Conservation (phyloP, 371 early-diverging fungal species). For the Thermomucor indicae-seudaticae region DNA sequence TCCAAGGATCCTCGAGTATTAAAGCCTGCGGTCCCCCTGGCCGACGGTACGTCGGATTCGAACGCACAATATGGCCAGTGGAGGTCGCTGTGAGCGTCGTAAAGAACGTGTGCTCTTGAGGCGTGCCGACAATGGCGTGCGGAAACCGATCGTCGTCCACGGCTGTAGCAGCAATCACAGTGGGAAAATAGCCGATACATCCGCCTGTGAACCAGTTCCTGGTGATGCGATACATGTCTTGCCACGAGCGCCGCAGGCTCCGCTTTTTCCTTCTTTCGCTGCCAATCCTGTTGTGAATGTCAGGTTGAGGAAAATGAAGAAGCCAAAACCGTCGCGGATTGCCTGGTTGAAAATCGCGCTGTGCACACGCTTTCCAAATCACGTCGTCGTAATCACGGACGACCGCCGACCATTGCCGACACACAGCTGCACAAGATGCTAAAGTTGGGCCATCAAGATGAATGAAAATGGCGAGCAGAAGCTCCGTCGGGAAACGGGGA, state of each 20-base stretch:
- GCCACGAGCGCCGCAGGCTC: conserved; percentile 27
- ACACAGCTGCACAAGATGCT: conserved; percentile 20
- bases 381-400: conserved; percentile 35
- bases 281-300: conserved; percentile 7
- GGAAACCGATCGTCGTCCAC: background rate
- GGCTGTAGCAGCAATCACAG: background rate
- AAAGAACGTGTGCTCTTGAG: conserved; percentile 47
- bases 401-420: conserved; percentile 28
- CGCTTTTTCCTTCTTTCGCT: background rate
- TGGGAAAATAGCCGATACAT: conserved; percentile 39
- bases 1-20: conserved; percentile 28
- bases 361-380: conserved; percentile 31
- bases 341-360: conserved; percentile 18
- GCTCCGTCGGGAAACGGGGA: conserved; percentile 33
- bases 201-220: conserved; percentile 52
- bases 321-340: conserved; percentile 31
- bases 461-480: conserved; percentile 32
- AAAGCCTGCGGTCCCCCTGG: conserved; percentile 13
- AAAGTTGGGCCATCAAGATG: conserved; percentile 33
- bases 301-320: conserved; percentile 32
- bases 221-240: conserved; percentile 49
- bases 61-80: conserved; percentile 35
- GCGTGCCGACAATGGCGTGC: conserved; percentile 41
- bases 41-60: conserved; percentile 50
- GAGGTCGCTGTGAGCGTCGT: conserved; percentile 36